These are phyloP conservation scores for Claviceps sp. DNA, from an alignment of 2,329 filamentous ascomycete species.

Conservation along the genomic window DNA sequence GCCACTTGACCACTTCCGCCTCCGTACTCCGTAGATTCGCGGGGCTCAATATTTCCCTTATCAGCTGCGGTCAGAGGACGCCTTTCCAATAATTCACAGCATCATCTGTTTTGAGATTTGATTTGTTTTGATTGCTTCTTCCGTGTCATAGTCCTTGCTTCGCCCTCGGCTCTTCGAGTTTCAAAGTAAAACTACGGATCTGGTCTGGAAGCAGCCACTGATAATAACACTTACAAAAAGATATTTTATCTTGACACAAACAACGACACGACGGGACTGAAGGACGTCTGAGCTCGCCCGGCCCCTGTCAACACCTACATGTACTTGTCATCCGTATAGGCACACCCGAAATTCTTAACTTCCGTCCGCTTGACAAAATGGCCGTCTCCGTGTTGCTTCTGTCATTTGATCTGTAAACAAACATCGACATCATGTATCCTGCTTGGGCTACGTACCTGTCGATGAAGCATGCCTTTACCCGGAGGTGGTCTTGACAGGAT, in stretches of 20 bases:
- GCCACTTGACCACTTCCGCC: conserved; percentile 2
- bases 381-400: too few relatives aligned
- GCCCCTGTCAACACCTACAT: too few relatives aligned
- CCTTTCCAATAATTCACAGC: not conserved
- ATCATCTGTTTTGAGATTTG: not conserved
- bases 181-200: not conserved
- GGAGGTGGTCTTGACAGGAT: not conserved
- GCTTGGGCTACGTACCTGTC: not conserved
- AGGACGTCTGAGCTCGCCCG: too few relatives aligned
- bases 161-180: not conserved
- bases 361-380: too few relatives aligned
- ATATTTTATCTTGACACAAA: too few relatives aligned
- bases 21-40: not conserved
- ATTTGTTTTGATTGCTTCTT: not conserved
- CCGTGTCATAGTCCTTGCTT: not conserved
- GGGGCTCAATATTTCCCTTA: not conserved
- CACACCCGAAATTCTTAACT: too few relatives aligned
- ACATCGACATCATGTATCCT: not conserved
- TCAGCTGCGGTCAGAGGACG: not conserved
- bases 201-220: not conserved
- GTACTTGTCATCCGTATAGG: too few relatives aligned
- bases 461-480: not conserved
- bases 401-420: too few relatives aligned
- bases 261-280: too few relatives aligned
- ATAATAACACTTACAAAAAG: too few relatives aligned